Conservation (phyloP, 2,329 filamentous ascomycete species). For the Pyricularia grisea region DNA sequence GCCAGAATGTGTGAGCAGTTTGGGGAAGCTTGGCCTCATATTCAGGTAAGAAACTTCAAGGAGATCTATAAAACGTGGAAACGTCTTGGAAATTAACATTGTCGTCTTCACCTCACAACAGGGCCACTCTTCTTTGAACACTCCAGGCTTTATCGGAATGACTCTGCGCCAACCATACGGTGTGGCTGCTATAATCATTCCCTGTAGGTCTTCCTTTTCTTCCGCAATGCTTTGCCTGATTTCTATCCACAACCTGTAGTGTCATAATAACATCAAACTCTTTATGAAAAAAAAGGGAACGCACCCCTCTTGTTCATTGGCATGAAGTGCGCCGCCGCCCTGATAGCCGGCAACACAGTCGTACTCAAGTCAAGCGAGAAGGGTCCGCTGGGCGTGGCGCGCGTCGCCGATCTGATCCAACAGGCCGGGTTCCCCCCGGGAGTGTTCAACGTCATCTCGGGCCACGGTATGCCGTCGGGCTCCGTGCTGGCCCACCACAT, state of each 20-base stretch:
- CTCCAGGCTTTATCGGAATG: slow-evolving; percentile 34
- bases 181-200: slow-evolving; percentile 47
- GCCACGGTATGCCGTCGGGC: slow-evolving; percentile 34
- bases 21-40: slow-evolving; percentile 29
- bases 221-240: not conserved
- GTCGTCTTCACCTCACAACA: not conserved
- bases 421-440: slow-evolving; percentile 62
- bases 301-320: slow-evolving; percentile 57
- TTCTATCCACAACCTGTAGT: not conserved
- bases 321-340: slow-evolving; percentile 57
- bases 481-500: slow-evolving; percentile 12
- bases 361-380: slow-evolving; percentile 49
- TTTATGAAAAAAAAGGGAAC: slow-evolving; percentile 44
- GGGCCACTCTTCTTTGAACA: slow-evolving; percentile 36
- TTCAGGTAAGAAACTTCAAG: slow-evolving; percentile 16
- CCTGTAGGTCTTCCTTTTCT: slow-evolving; percentile 25
- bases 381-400: slow-evolving; percentile 44
- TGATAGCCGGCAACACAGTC: slow-evolving; percentile 47
- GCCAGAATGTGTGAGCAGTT: slow-evolving; percentile 29
- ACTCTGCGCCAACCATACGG: slow-evolving; percentile 39
- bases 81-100: not conserved
- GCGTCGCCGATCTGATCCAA: slow-evolving; percentile 51
- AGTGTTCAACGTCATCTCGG: slow-evolving; percentile 60
- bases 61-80: not conserved
- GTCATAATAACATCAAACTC: slow-evolving; percentile 34